A percentile compares a stretch with the other conserved stretches of the same genome.
These are phyloP conservation scores for Calonectria naviculata DNA, from an alignment of 2,329 filamentous ascomycete species.

Conservation along the genomic window DNA sequence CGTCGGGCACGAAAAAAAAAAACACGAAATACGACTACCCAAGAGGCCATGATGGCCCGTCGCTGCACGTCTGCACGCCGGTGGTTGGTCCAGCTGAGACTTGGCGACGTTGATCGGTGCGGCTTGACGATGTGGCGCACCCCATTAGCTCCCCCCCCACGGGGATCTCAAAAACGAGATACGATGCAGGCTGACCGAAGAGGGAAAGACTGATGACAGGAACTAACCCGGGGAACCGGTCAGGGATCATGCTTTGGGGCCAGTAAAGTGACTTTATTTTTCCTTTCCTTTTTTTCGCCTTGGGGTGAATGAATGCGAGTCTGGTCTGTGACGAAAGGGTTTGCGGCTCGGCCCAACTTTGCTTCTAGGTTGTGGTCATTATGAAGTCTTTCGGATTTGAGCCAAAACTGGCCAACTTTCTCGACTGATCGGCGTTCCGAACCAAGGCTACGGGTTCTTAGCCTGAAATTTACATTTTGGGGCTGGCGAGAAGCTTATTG, in stretches of 20 bases:
- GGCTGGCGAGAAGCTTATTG: background rate
- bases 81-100: conserved; percentile 5
- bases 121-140: conserved; percentile 5
- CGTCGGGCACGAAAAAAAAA: background rate
- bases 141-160: background rate
- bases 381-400: background rate
- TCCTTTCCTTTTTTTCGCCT: too few species aligned
- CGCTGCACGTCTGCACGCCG: background rate
- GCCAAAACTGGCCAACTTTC: background rate
- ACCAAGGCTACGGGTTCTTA: background rate
- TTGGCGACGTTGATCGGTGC: background rate
- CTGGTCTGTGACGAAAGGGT: background rate
- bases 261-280: background rate
- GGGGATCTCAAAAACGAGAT: conserved; percentile 22
- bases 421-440: background rate
- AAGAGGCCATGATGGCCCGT: background rate
- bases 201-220: background rate
- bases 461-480: background rate
- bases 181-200: conserved; percentile 18
- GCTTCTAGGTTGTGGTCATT: background rate
- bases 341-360: background rate
- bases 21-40: conserved; percentile 6
- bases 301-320: background rate
- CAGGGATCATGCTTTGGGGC: too few species aligned
- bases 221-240: background rate